Evolutionary conservation across 768 basidiomycete genomes (phyloP).

Genomic region (Pseudohyphozyma bogoriensis): DNA sequence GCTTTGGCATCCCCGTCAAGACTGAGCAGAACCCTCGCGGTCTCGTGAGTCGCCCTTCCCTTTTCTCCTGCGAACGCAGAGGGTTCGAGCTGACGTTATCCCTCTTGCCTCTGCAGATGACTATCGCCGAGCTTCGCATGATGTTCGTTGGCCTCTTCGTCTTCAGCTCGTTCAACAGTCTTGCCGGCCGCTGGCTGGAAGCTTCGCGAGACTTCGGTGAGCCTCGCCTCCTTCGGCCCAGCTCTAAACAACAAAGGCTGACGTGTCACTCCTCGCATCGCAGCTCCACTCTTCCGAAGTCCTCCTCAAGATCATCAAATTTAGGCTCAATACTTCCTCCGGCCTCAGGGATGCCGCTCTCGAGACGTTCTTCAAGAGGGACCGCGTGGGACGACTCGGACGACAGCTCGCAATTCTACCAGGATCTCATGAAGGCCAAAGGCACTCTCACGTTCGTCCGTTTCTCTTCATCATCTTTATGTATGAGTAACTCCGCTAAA

Average conservation of each 20-base stretch:
- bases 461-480: background rate
- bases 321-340: background rate
- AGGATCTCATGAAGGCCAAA: background rate
- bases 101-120: background rate
- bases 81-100: background rate
- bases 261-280: too few species aligned
- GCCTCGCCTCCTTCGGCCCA: too few species aligned
- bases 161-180: background rate
- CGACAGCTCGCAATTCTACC: background rate
- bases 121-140: background rate
- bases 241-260: too few species aligned
- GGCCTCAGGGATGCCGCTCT: background rate
- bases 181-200: background rate
- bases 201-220: background rate
- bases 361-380: background rate
- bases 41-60: background rate
- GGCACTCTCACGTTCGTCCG: background rate
- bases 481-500: background rate
- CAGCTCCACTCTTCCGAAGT: background rate
- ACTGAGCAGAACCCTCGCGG: background rate
- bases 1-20: constrained; percentile 14
- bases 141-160: background rate
- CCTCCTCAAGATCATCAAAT: background rate
- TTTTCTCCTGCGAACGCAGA: background rate
- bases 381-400: background rate